Evolutionary conservation across 1,284 basidiomycete genomes (phyloP).

Genomic region (Ganoderma boninense): DNA sequence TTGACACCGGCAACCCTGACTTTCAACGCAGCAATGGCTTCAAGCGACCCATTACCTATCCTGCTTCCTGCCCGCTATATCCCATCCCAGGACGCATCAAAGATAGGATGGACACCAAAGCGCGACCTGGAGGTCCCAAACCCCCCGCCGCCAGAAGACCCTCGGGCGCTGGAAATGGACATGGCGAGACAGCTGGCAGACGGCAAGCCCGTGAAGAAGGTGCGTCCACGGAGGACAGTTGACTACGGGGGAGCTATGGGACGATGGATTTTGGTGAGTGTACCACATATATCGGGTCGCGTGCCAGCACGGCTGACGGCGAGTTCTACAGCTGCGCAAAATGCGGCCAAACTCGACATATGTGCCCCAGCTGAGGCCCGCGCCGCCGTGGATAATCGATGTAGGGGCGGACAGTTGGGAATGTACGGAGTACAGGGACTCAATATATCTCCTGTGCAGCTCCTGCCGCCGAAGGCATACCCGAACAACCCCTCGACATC

Average conservation of each 20-base stretch:
- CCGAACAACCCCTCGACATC: slow-evolving; percentile 90
- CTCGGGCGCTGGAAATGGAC: slow-evolving; percentile 68
- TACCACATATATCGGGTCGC: neutral
- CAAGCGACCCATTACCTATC: slow-evolving; percentile 12
- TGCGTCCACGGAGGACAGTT: slow-evolving; percentile 91
- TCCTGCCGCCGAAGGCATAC: slow-evolving; percentile 93
- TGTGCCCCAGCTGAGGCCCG: slow-evolving; percentile 81
- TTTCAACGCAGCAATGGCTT: slow-evolving; percentile 2
- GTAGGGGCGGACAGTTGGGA: slow-evolving; percentile 55
- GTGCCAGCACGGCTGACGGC: neutral
- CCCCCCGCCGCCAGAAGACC: slow-evolving; percentile 27
- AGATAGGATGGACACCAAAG: slow-evolving; percentile 26
- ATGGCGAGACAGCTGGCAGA: slow-evolving; percentile 72
- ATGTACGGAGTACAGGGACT: slow-evolving; percentile 32
- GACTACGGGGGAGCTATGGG: slow-evolving; percentile 93
- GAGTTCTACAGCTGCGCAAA: slow-evolving; percentile 68
- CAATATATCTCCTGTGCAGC: slow-evolving; percentile 56
- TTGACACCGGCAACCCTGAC: neutral
- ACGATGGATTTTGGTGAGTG: slow-evolving; percentile 81
- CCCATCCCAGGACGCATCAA: slow-evolving; percentile 14
- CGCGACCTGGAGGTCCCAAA: slow-evolving; percentile 28
- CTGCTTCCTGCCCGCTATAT: slow-evolving; percentile 20
- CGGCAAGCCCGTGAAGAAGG: slow-evolving; percentile 86
- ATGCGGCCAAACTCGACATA: slow-evolving; percentile 77
- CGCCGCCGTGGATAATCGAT: slow-evolving; percentile 85